A percentile compares a stretch with the other conserved stretches of the same genome.
Conservation (phyloP, 2,329 filamentous ascomycete genomes). For the Colletotrichum lentis region DNA sequence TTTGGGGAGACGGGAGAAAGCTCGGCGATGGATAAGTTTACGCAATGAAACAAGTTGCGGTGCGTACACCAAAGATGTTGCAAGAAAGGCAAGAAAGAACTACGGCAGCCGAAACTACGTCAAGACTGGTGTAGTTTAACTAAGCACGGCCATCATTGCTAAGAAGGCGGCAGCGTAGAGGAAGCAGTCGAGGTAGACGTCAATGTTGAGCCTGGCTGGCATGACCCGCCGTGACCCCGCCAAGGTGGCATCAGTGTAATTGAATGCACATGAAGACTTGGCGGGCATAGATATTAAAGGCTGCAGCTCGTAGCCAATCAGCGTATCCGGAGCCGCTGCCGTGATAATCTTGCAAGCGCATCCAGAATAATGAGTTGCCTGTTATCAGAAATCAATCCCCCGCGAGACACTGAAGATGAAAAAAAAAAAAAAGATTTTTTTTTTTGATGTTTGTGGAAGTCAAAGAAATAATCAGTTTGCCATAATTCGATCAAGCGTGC, state of each 20-base stretch:
- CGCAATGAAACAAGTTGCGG: not conserved
- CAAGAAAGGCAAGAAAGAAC: conserved; percentile 51
- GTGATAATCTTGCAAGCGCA: not conserved
- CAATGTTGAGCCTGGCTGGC: conserved; percentile 50
- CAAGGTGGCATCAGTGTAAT: conserved; percentile 39
- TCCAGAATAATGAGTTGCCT: conserved; percentile 35
- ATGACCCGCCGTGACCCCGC: conserved; percentile 39
- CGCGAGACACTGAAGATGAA: too few relatives aligned
- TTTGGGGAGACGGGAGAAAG: conserved; percentile 59
- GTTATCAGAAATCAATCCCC: too few relatives aligned
- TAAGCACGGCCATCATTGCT: conserved; percentile 41
- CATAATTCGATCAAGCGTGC: not conserved
- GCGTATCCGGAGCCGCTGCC: conserved; percentile 34
- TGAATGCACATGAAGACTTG: conserved; percentile 52
- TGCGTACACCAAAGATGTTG: conserved; percentile 7
- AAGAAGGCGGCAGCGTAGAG: conserved; percentile 40
- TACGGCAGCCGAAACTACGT: conserved; percentile 59
- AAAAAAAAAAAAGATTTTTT: too few relatives aligned
- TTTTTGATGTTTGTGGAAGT: not conserved
- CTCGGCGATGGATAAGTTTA: conserved; percentile 51
- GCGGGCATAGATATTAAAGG: conserved; percentile 46
- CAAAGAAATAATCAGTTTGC: not conserved
- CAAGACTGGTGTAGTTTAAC: conserved; percentile 54
- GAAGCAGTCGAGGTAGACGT: conserved; percentile 52
- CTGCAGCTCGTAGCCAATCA: conserved; percentile 52